Percentiles rank a stretch among this genome's conserved stretches.
phyloP scores from a whole-genome alignment of 2,329 filamentous ascomycete genomes.

The Colletotrichum coccodes region DNA sequence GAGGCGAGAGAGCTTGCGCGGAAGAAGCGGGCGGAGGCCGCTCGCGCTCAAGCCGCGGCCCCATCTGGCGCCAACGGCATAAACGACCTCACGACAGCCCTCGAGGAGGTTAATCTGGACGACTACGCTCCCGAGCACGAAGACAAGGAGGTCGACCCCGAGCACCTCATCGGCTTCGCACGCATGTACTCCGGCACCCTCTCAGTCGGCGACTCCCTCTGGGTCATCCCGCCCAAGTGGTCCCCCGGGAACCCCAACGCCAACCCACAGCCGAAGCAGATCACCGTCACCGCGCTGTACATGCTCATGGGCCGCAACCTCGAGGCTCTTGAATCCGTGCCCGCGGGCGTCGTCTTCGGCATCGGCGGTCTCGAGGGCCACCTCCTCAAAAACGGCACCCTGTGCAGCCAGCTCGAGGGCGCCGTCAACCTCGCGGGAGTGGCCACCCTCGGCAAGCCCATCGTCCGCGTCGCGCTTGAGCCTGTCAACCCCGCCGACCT shows the following conservation, averaged over 20 bases:
- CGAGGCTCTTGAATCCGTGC: slow-evolving; percentile 84
- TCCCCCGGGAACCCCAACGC: slow-evolving; percentile 81
- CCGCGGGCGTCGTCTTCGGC: slow-evolving; percentile 94
- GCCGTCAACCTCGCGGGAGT: slow-evolving; percentile 92
- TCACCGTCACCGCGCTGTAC: slow-evolving; percentile 88
- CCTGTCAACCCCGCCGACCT: slow-evolving; percentile 90
- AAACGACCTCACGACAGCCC: slow-evolving; percentile 66
- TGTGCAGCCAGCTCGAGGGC: slow-evolving; percentile 88
- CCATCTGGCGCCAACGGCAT: slow-evolving; percentile 57
- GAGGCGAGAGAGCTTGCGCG: slow-evolving; percentile 90
- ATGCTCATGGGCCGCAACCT: slow-evolving; percentile 94
- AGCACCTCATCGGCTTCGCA: slow-evolving; percentile 94
- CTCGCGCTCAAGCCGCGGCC: slow-evolving; percentile 75
- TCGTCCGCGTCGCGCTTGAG: slow-evolving; percentile 95
- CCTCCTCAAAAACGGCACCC: slow-evolving; percentile 93
- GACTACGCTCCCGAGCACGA: slow-evolving; percentile 57
- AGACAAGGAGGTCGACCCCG: slow-evolving; percentile 74
- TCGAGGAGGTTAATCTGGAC: slow-evolving; percentile 70
- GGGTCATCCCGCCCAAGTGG: slow-evolving; percentile 93
- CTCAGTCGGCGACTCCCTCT: slow-evolving; percentile 88
- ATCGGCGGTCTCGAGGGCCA: slow-evolving; percentile 92
- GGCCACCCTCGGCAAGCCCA: slow-evolving; percentile 82
- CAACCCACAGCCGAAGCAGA: slow-evolving; percentile 79
- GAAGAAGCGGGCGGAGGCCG: slow-evolving; percentile 89
- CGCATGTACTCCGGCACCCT: slow-evolving; percentile 92